Percentiles rank a stretch among this genome's conserved stretches.
phyloP scores from a whole-genome alignment of 257 asterid genomes.

The Penstemon davidsonii region DNA sequence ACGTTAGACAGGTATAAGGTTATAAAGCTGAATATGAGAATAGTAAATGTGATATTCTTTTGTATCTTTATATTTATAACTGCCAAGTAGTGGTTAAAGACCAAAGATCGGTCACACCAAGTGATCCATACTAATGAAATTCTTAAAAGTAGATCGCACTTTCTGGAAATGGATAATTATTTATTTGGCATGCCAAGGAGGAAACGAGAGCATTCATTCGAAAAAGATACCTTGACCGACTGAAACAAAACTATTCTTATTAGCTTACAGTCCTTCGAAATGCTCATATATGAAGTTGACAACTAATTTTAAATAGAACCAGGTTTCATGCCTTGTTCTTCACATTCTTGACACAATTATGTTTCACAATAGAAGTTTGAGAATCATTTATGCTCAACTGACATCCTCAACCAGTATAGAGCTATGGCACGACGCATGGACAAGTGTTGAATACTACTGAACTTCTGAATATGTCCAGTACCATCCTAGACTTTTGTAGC shows the following conservation, averaged over 20 bases:
- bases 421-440: not conserved
- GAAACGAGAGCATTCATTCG: not conserved
- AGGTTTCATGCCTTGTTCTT: not conserved
- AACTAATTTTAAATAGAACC: not conserved
- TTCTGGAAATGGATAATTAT: not conserved
- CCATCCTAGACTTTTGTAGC: not conserved
- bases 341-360: not conserved
- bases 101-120: not conserved
- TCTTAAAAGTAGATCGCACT: not conserved
- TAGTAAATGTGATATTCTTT: not conserved
- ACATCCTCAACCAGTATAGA: not conserved
- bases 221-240: not conserved
- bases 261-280: not conserved
- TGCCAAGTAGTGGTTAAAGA: not conserved
- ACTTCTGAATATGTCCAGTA: not conserved
- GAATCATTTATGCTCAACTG: not conserved
- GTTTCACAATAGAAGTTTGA: not conserved
- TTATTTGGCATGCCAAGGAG: not conserved
- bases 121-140: not conserved
- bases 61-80: not conserved
- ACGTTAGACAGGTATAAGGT: not conserved
- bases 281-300: not conserved
- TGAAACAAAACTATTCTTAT: not conserved
- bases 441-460: not conserved
- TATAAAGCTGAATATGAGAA: not conserved